Percentiles rank a stretch among this genome's conserved stretches.
These are phyloP conservation scores for Zygotorulaspora chibaensis DNA, from an alignment of 805 yeast genomes.

Conservation along the genomic window DNA sequence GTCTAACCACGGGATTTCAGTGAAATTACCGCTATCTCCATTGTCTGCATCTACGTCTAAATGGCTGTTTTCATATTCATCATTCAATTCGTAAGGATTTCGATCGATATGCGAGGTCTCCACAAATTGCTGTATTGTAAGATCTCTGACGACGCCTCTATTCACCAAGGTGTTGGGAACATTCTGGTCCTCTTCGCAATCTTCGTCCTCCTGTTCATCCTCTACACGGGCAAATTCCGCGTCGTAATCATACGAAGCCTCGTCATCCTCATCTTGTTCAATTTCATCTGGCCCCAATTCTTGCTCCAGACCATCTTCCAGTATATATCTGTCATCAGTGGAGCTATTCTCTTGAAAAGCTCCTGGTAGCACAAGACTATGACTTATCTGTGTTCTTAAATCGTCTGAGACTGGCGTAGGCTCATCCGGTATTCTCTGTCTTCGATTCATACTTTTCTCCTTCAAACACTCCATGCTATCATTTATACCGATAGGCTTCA, in stretches of 20 bases:
- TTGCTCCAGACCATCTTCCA: not conserved
- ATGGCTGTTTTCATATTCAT: slow-evolving; percentile 34
- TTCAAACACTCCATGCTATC: slow-evolving; percentile 45
- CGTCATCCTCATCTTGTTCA: slow-evolving; percentile 27
- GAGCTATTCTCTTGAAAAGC: slow-evolving; percentile 30
- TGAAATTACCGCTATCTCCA: slow-evolving; percentile 17
- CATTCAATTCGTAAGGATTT: slow-evolving; percentile 22
- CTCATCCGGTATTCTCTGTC: not conserved
- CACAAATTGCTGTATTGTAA: slow-evolving; percentile 24
- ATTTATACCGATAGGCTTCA: slow-evolving; percentile 57
- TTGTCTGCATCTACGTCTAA: slow-evolving; percentile 38
- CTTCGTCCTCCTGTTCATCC: slow-evolving; percentile 24
- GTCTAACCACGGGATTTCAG: slow-evolving; percentile 15
- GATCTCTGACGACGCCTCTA: slow-evolving; percentile 9
- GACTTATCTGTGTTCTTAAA: not conserved
- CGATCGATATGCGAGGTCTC: slow-evolving; percentile 22
- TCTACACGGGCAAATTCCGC: slow-evolving; percentile 34
- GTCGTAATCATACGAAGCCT: slow-evolving; percentile 35
- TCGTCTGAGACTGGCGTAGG: not conserved
- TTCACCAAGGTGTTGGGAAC: slow-evolving; percentile 5
- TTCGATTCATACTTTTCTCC: slow-evolving; percentile 16
- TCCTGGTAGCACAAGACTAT: slow-evolving; percentile 15
- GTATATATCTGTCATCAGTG: not conserved
- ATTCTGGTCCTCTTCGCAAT: slow-evolving; percentile 12
- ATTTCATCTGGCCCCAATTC: not conserved